Base-by-base conservation (phyloP, 2,329 filamentous ascomycete species). In the Venturia asperata region DNA sequence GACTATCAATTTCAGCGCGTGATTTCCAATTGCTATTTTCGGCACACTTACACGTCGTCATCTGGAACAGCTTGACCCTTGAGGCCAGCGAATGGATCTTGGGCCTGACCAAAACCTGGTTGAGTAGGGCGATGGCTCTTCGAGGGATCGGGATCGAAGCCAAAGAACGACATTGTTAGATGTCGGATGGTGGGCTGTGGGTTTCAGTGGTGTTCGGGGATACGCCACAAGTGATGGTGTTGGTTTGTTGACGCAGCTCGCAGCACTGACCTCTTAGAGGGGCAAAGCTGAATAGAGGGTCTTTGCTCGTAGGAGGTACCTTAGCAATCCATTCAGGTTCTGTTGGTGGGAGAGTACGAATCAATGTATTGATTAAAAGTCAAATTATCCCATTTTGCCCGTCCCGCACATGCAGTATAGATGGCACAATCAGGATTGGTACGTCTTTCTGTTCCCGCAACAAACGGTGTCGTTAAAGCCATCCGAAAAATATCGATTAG, bases 21-120 rank as follows among this genome's bases (percentile, higher is more conserved):
- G 81, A 63, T 77, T 77, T 56, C 52, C 27, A 30, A 5, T 10
- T 30, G 17, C 1, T 5, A 30, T 15, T 43, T 27, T 1, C 34
- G 10, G 37, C 19, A 52, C 61, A 75, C 81, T 74, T 79, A 85
- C 81, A 78, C 81, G 73, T 87, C 83, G 70, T 87, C 85, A 66
- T 88, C 83, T 67, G 60, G 76, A 60, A 72, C 77, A 69, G 77
- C 76, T 69, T 78, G 76, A 71, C 79, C 83, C 71, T 89, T 87
- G 66, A 97, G 85, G 66, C 89, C 87, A 69, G 90, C 91, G 77
- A 97, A 97, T 47, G 93, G 91, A 77, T 99, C 92, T 70, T 89
- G 84, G 67, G 83, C 77, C 75, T 92, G 88, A 71, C 91, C 87
- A 78, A 97, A 97, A 73, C 92, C 91, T 64, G 89, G 85, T 45